Evolutionary conservation across 495 filamentous ascomycete genomes (phyloP).

Genomic region (Aspergillus steynii): DNA sequence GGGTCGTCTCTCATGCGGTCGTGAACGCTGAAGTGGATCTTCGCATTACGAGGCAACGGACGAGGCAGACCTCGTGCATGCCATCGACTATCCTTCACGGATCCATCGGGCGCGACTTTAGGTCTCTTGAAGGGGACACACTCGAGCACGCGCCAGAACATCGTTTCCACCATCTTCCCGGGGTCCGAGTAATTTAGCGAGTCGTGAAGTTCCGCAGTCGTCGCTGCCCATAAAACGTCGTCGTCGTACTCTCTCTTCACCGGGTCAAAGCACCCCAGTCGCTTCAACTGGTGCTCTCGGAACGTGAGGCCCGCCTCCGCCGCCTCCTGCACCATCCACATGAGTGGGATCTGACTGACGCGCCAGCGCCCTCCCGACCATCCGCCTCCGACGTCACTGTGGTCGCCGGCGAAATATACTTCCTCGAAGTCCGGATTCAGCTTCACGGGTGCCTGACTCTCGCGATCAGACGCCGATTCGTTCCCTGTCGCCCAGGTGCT

Average conservation of each 20-base stretch:
- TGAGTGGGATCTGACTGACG: constrained; percentile 68
- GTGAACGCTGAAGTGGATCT: constrained; percentile 19
- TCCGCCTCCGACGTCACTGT: constrained; percentile 81
- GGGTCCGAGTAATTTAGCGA: constrained; percentile 14
- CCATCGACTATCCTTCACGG: constrained; percentile 15
- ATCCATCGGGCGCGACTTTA: constrained; percentile 18
- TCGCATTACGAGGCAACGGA: constrained; percentile 11
- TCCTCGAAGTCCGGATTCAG: constrained; percentile 39
- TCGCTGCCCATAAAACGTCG: constrained; percentile 7
- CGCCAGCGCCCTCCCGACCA: constrained; percentile 60
- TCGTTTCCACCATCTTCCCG: constrained; percentile 15
- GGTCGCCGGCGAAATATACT: constrained; percentile 77
- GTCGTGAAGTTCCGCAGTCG: constrained; percentile 15
- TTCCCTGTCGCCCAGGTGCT: constrained; percentile 13
- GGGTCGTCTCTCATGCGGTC: constrained; percentile 14
- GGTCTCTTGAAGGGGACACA: constrained; percentile 20
- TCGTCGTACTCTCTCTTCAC: constrained; percentile 1
- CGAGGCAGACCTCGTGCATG: constrained; percentile 15
- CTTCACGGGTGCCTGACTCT: not conserved
- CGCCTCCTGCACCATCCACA: constrained; percentile 82
- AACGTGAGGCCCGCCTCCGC: constrained; percentile 68
- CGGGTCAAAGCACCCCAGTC: constrained; percentile 56
- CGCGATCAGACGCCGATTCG: constrained; percentile 1
- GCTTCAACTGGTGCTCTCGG: constrained; percentile 62
- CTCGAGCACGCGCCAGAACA: constrained; percentile 24